Percentiles rank a stretch among this genome's conserved stretches.
These are phyloP conservation scores for Pyrrhoderma noxium DNA, from an alignment of 1,284 basidiomycete genomes.

Conservation along the genomic window DNA sequence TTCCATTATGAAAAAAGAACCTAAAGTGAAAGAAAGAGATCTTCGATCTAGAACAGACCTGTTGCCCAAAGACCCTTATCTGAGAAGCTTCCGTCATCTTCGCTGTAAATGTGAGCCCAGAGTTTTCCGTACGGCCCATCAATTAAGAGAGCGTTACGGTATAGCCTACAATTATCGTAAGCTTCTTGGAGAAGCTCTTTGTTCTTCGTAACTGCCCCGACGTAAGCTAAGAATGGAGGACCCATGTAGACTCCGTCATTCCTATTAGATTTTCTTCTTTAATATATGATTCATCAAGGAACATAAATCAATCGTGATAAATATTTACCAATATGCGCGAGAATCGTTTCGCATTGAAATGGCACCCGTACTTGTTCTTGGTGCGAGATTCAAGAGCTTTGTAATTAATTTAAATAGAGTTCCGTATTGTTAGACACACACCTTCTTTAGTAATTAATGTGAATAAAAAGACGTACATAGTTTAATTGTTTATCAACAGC, in stretches of 20 bases:
- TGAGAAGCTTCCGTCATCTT: conserved; percentile 25
- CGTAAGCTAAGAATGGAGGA: conserved; percentile 52
- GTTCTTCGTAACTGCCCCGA: conserved; percentile 39
- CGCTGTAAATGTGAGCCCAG: conserved; percentile 44
- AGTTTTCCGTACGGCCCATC: conserved; percentile 30
- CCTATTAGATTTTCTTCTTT: conserved; percentile 29
- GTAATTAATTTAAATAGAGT: neutral
- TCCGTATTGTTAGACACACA: neutral
- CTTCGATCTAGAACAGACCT: conserved; percentile 19
- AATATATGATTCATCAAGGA: neutral
- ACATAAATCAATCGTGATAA: neutral
- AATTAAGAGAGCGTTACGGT: conserved; percentile 36
- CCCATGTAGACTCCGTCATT: conserved; percentile 57
- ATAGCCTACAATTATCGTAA: conserved; percentile 40
- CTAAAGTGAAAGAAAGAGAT: too few relatives aligned
- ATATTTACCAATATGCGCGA: conserved; percentile 38
- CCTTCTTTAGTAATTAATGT: neutral
- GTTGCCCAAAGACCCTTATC: conserved; percentile 52
- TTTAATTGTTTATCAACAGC: conserved; percentile 23
- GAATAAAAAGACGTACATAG: conserved; percentile 19
- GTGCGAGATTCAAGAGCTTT: conserved; percentile 35
- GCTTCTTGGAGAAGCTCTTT: conserved; percentile 35
- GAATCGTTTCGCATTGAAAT: conserved; percentile 41
- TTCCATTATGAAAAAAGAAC: neutral
- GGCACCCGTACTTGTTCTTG: conserved; percentile 40